Base-by-base conservation (phyloP, 495 filamentous ascomycete genomes). In the Halenospora varia region DNA sequence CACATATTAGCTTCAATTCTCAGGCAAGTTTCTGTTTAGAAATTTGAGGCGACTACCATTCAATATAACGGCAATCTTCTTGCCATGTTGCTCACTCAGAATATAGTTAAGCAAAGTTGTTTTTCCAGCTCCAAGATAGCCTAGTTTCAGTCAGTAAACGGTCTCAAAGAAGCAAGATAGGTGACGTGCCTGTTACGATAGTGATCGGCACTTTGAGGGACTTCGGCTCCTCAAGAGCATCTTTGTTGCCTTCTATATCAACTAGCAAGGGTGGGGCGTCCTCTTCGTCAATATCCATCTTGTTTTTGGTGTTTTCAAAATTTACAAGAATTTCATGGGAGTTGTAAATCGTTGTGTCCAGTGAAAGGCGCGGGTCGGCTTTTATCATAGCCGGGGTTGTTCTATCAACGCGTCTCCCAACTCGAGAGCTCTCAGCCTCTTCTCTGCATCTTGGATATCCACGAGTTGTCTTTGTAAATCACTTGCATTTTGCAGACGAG, bases 71-170 rank as follows among this genome's bases (percentile, higher is more conserved):
- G 94, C 94, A 68, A 98, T 91, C 69, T 87, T 94, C 77, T 97
- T 97, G 66, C 92, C 93, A 80, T 97, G 94, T 53, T 90, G 85
- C 59, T 92, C 91, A 19, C 84, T 91, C 35, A 98, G 77, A 44
- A 98, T 97, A 69, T 97, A 95, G 66, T 98, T 98, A 46, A 98
- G 75, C 6, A 98, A 75, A 0, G 95, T 97, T 0, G 93, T 97
- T 70, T 98, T 98, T 18, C 94, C 94, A 22, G 94, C 88, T 25
- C 94, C 94, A 17, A 98, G 82, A 63, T 97, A 98, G 8, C 82
- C 79, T 81, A 49, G 17, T 20, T 42, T 48, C 23, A 29, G 49
- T 46, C 1, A 51, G 68, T 44, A 60, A 47, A 20, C 45, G 53
- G 46, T 25, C n/a, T 39, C 25, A 22, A 48, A 41, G 10, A n/a